Percentiles rank a stretch among this genome's conserved stretches.
These are phyloP conservation scores for Ustilago bromivora DNA, from an alignment of 1,284 basidiomycete species.

Conservation along the genomic window DNA sequence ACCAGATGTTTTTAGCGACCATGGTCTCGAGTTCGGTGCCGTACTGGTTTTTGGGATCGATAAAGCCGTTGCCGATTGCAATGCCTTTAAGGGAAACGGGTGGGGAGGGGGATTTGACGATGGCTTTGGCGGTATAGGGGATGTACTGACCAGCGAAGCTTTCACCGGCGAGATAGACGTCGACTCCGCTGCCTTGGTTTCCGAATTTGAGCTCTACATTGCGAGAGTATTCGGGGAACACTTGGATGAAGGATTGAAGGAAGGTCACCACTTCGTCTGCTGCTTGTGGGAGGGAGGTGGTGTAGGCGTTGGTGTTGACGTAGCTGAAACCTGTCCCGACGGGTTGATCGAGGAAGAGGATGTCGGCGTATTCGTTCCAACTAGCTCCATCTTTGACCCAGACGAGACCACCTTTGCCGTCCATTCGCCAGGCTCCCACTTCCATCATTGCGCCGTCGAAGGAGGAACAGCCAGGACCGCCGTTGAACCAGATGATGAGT, in stretches of 20 bases:
- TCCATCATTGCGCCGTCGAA: constrained; percentile 99
- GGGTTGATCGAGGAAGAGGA: constrained; percentile 97
- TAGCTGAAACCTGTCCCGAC: constrained; percentile 95
- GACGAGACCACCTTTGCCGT: constrained; percentile 82
- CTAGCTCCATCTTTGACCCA: constrained; percentile 80
- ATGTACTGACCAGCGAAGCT: constrained; percentile 61
- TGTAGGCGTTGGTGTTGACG: constrained; percentile 84
- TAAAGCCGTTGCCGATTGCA: constrained; percentile 98
- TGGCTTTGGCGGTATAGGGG: constrained; percentile 77
- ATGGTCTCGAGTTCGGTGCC: constrained; percentile 90
- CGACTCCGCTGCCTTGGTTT: constrained; percentile 77
- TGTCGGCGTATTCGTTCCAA: constrained; percentile 98
- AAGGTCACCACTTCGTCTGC: constrained; percentile 85
- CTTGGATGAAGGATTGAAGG: constrained; percentile 83
- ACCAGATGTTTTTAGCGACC: constrained; percentile 81
- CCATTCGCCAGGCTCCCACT: constrained; percentile 83
- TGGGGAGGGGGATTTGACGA: constrained; percentile 77
- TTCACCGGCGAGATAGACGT: constrained; percentile 69
- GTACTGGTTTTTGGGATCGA: constrained; percentile 89
- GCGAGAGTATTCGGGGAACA: constrained; percentile 86
- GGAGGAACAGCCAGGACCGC: constrained; percentile 93
- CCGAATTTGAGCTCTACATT: constrained; percentile 45
- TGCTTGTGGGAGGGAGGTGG: constrained; percentile 78
- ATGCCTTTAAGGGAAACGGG: constrained; percentile 78
- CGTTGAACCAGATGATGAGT: constrained; percentile 96